Evolutionary conservation across 176 grass and related monocot species (phyloP).

Genomic region (Elaeis guineensis): DNA sequence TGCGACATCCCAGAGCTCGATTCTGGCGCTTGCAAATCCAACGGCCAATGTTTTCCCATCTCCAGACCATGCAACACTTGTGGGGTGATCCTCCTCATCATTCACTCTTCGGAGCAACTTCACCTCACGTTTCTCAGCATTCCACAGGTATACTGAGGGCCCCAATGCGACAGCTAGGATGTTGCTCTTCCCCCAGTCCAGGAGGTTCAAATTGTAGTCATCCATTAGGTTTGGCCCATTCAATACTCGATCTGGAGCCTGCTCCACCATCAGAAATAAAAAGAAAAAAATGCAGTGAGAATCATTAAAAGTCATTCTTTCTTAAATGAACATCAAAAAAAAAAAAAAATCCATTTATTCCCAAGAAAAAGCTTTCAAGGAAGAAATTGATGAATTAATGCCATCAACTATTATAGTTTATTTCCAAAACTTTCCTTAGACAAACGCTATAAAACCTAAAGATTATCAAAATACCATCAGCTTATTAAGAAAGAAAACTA

Average conservation of each 20-base stretch:
- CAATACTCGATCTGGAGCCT: slow-evolving; percentile 22
- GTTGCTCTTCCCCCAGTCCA: slow-evolving; percentile 34
- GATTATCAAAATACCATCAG: no score
- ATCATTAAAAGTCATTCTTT: no score
- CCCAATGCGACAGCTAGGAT: slow-evolving; percentile 27
- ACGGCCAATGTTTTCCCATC: slow-evolving; percentile 26
- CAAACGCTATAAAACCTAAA: no score
- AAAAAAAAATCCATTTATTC: no score
- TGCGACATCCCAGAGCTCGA: slow-evolving; percentile 27
- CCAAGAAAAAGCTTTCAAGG: no score
- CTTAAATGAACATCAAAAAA: no score
- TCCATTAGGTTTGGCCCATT: slow-evolving; percentile 24
- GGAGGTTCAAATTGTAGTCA: slow-evolving; percentile 21
- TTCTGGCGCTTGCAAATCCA: slow-evolving; percentile 25
- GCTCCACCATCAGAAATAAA: neutral
- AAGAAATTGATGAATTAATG: no score
- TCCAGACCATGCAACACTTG: slow-evolving; percentile 31
- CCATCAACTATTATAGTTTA: no score
- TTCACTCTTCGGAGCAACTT: slow-evolving; percentile 15
- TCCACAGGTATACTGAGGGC: slow-evolving; percentile 26
- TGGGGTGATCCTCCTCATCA: slow-evolving; percentile 16
- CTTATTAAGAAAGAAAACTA: no score
- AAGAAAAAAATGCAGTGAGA: neutral
- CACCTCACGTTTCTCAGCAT: neutral
- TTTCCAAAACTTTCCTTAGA: no score